Conservation (phyloP, 2,329 filamentous ascomycete genomes). For the Dryadomyces quercivorus region DNA sequence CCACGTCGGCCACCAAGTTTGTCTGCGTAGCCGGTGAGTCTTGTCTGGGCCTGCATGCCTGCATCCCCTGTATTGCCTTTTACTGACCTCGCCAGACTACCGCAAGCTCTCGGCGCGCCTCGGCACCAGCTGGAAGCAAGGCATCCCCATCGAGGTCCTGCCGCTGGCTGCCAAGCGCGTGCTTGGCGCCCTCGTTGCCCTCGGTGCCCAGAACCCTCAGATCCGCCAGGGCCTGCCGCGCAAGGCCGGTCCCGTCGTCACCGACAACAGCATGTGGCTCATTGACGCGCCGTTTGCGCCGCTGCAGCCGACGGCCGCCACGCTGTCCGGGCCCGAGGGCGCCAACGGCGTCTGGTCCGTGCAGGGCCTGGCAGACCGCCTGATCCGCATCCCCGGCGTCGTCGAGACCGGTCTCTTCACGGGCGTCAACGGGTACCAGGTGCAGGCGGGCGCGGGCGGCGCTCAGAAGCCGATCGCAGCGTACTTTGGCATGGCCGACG, state of each 20-base stretch:
- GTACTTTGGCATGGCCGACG: constrained; percentile 87
- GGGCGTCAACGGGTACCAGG: constrained; percentile 64
- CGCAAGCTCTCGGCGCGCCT: constrained; percentile 75
- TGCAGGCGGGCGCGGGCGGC: constrained; percentile 42
- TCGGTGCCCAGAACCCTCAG: constrained; percentile 61
- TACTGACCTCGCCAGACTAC: constrained; percentile 47
- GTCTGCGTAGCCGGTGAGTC: constrained; percentile 43
- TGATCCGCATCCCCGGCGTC: constrained; percentile 76
- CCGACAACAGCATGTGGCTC: constrained; percentile 79
- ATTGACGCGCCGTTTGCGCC: constrained; percentile 82
- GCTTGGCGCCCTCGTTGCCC: constrained; percentile 53
- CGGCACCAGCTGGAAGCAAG: constrained; percentile 62
- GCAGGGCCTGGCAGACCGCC: constrained; percentile 54
- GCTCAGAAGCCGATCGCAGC: constrained; percentile 87
- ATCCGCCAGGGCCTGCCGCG: constrained; percentile 57
- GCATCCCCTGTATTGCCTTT: no score
- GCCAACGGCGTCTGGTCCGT: constrained; percentile 69
- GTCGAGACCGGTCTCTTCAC: constrained; percentile 87
- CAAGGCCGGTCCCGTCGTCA: constrained; percentile 70
- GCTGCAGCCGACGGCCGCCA: constrained; percentile 40
- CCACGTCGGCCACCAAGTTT: constrained; percentile 71
- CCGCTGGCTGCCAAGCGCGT: constrained; percentile 73
- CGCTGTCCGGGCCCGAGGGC: constrained; percentile 28
- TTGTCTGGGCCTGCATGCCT: no score
- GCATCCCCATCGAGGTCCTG: constrained; percentile 86